These are phyloP conservation scores for Candida ficus DNA, from an alignment of 805 yeast genomes.

Conservation along the genomic window DNA sequence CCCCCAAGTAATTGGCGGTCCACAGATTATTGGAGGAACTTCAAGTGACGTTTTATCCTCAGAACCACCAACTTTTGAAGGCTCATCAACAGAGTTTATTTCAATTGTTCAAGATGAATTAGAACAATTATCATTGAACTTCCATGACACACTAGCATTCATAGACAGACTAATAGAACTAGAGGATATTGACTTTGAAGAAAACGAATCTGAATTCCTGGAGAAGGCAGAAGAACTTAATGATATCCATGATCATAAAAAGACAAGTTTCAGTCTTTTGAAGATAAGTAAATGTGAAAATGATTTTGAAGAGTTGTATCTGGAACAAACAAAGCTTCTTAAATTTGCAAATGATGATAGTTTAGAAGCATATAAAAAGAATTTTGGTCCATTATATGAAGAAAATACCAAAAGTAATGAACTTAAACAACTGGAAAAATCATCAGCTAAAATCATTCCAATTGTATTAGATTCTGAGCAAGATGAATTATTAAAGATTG, in stretches of 20 bases:
- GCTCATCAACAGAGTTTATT: background rate
- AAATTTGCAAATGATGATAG: constrained; percentile 8
- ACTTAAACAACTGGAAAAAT: constrained; percentile 11
- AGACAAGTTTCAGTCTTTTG: background rate
- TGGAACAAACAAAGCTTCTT: constrained; percentile 7
- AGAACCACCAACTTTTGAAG: constrained; percentile 4
- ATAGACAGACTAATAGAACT: constrained; percentile 16
- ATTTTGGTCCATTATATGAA: constrained; percentile 15
- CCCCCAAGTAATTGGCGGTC: too few relatives aligned
- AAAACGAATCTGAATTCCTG: constrained; percentile 5
- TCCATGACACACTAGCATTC: constrained; percentile 5
- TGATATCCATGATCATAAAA: background rate
- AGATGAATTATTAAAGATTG: constrained; percentile 5
- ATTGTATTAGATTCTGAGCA: constrained; percentile 15
- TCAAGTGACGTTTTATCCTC: background rate
- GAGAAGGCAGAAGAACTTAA: constrained; percentile 1
- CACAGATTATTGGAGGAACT: background rate
- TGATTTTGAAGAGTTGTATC: constrained; percentile 9
- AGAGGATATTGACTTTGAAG: constrained; percentile 13
- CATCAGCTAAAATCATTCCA: constrained; percentile 9
- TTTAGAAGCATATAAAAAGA: constrained; percentile 11
- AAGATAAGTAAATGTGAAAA: constrained; percentile 13
- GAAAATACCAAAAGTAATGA: constrained; percentile 11
- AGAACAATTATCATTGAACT: constrained; percentile 11
- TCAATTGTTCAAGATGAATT: constrained; percentile 7